Percentiles rank a stretch among this genome's conserved stretches.
phyloP scores from a whole-genome alignment of 2,329 filamentous ascomycete genomes.

The Monosporascus sp. region DNA sequence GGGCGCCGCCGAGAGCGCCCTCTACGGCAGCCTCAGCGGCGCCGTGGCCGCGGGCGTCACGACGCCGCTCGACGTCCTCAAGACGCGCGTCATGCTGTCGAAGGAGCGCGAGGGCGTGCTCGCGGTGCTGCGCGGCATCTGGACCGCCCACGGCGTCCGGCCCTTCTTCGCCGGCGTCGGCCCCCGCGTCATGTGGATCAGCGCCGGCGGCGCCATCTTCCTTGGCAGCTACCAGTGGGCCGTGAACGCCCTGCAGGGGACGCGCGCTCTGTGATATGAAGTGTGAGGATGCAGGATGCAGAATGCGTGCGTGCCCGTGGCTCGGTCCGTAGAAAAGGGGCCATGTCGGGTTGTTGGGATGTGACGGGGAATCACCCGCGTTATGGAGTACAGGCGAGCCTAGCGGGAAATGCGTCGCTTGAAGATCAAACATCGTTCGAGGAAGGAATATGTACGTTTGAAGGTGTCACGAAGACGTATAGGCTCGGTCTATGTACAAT shows the following conservation, averaged over 20 bases:
- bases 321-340: too few relatives aligned
- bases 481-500: neutral
- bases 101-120: constrained; percentile 57
- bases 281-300: neutral
- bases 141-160: constrained; percentile 55
- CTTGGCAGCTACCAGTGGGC: constrained; percentile 89
- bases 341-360: neutral
- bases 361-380: neutral
- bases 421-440: too few relatives aligned
- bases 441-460: too few relatives aligned
- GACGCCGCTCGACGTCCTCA: constrained; percentile 91
- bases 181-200: constrained; percentile 90
- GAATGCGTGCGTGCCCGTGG: too few relatives aligned
- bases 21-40: constrained; percentile 80
- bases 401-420: too few relatives aligned
- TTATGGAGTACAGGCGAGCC: neutral
- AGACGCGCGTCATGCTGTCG: constrained; percentile 93
- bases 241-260: constrained; percentile 61
- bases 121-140: constrained; percentile 58
- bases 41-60: constrained; percentile 82
- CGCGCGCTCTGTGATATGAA: constrained; percentile 4
- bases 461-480: neutral
- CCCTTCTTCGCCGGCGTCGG: constrained; percentile 73
- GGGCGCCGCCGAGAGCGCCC: constrained; percentile 69
- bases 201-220: constrained; percentile 89